Evolutionary conservation across 306 rosid genomes (phyloP), one percentile per base, ranked within the genome.

Genomic region (Begonia masoniana): DNA sequence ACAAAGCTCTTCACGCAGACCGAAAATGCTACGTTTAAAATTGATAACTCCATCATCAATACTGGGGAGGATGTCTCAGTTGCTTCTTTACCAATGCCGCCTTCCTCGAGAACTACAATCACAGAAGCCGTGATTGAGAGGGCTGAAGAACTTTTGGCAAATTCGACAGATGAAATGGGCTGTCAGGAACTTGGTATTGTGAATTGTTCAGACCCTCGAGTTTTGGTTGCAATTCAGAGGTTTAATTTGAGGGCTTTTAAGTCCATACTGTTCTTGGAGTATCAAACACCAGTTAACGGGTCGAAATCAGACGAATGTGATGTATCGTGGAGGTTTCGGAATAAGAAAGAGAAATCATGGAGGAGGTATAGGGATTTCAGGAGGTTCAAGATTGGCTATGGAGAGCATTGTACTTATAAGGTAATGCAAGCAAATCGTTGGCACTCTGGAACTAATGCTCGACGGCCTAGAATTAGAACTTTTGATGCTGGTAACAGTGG

Each of bases 351-450:
- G 70, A 84, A 82, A 56, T 86, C 96, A 0, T 86, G 99, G 99
- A 75, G 99, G 35, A 92, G 76, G 82, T 92, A 92, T 16, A 84
- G 99, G 55, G 99, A 92, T 60, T 92, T 92, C 35, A 78, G 99
- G 43, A 74, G 99, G 52, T 91, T 86, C 47, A 72, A 6, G 71
- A 35, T 91, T 2, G 59, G 63, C 7, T 11, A 74, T 26, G 74
- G 76, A 3, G 84, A 73, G 17, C 75, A 86, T 17, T 92, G 99
- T 56, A 49, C 50, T 10, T 86, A 83, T 41, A 83, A 83, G 74
- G 86, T 92, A 43, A 71, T 75, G 17, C 99, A 76, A 13, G 82
- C 95, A 1, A 82, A 86, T 7, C 74, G 82, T 0, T 92, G 94
- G 94, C 99, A 86, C 68, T 92, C 99, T 0, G 99, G 99, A 13